Evolutionary conservation across 2,329 filamentous ascomycete genomes (phyloP).

Genomic region (Neopestalotiopsis sp.): DNA sequence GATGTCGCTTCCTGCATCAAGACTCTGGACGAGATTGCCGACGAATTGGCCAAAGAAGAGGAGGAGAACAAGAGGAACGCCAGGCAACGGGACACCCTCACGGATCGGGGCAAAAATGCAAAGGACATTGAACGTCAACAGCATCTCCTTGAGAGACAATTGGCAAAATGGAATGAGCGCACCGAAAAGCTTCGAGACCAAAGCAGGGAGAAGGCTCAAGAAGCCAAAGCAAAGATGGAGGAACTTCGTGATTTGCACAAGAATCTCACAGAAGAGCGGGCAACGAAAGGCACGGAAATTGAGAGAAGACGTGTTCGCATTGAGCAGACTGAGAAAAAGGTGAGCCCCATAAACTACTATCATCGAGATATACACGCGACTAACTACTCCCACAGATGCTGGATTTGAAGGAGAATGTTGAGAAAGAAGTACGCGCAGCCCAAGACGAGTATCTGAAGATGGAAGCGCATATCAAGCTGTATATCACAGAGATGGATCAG

Average conservation of each 20-base stretch:
- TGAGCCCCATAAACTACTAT: slow-evolving; percentile 42
- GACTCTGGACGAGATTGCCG: slow-evolving; percentile 83
- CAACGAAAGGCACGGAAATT: slow-evolving; percentile 88
- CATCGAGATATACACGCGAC: slow-evolving; percentile 20
- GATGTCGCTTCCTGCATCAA: slow-evolving; percentile 91
- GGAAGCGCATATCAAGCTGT: slow-evolving; percentile 95
- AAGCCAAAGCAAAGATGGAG: slow-evolving; percentile 88
- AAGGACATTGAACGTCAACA: slow-evolving; percentile 91
- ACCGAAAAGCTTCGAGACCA: slow-evolving; percentile 84
- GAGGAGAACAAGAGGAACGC: slow-evolving; percentile 83
- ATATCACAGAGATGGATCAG: slow-evolving; percentile 99
- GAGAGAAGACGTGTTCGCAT: slow-evolving; percentile 91
- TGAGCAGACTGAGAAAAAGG: slow-evolving; percentile 99
- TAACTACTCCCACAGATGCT: slow-evolving; percentile 72
- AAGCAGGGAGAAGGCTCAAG: slow-evolving; percentile 79
- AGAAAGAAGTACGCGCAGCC: slow-evolving; percentile 88
- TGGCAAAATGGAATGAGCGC: slow-evolving; percentile 83
- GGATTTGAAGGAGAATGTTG: slow-evolving; percentile 96
- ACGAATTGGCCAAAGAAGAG: slow-evolving; percentile 88
- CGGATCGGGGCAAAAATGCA: slow-evolving; percentile 86
- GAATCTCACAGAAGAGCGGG: slow-evolving; percentile 81
- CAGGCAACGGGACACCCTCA: slow-evolving; percentile 83
- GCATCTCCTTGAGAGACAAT: slow-evolving; percentile 79
- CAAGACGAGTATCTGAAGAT: slow-evolving; percentile 97
- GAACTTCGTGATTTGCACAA: slow-evolving; percentile 81